Percentiles rank a stretch among this genome's conserved stretches.
phyloP scores from a whole-genome alignment of 78 protist genomes.

The Diacronema lutheri region DNA sequence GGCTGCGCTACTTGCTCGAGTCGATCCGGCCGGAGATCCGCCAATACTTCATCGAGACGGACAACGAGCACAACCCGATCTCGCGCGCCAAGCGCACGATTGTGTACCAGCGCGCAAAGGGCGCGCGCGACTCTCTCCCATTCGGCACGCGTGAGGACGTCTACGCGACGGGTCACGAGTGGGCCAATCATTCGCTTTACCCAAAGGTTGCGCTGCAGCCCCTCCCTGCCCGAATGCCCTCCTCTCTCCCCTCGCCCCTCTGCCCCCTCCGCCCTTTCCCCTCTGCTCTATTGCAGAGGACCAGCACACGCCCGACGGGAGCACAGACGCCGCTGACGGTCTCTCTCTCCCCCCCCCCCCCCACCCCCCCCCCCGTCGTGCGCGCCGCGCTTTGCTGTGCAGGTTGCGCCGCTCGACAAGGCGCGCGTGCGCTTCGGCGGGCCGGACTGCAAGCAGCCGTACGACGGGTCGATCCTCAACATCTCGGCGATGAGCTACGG shows the following conservation, averaged over 20 bases:
- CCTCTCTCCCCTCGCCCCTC: no score
- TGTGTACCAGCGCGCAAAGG: constrained; percentile 22
- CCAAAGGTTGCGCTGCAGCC: no score
- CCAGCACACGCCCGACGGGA: neutral
- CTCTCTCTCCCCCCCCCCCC: no score
- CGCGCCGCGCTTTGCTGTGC: no score
- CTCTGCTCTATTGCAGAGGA: no score
- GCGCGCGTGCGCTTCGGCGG: neutral
- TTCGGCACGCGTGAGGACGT: constrained; percentile 15
- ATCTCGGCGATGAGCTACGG: constrained; percentile 34
- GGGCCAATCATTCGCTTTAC: neutral
- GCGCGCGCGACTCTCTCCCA: neutral
- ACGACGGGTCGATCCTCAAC: constrained; percentile 24
- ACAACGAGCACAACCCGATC: neutral
- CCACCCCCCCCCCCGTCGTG: no score
- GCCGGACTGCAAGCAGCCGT: neutral
- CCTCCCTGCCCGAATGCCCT: no score
- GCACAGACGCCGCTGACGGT: no score
- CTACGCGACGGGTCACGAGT: constrained; percentile 7
- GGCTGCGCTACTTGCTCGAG: constrained; percentile 16
- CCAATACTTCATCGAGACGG: constrained; percentile 29
- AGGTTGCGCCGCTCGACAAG: no score
- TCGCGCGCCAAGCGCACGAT: neutral
- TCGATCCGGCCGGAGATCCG: constrained; percentile 25
- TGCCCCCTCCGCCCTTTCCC: no score